phyloP scores from a whole-genome alignment of 2,329 filamentous ascomycete genomes.

The Rosellinia necatrix region DNA sequence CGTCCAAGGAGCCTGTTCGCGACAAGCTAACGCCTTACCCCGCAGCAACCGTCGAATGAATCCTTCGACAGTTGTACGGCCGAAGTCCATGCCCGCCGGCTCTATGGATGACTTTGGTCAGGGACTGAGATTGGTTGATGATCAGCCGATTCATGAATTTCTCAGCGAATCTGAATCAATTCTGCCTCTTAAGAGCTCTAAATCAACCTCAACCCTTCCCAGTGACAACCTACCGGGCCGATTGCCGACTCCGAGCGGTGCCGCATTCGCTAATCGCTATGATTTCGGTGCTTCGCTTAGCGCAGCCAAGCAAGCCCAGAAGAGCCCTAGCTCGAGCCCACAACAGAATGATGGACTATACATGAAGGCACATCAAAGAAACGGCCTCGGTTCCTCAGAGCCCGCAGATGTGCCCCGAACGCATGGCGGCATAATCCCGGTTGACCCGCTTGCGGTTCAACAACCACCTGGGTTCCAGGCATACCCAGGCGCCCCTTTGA shows the following conservation, averaged over 20 bases:
- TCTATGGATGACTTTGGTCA: slow-evolving; percentile 73
- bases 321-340: slow-evolving; percentile 59
- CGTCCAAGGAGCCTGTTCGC: slow-evolving; percentile 54
- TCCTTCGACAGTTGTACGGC: slow-evolving; percentile 49
- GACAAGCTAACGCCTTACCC: slow-evolving; percentile 61
- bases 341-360: slow-evolving; percentile 54
- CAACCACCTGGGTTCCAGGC: slow-evolving; percentile 19
- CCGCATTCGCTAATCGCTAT: slow-evolving; percentile 89
- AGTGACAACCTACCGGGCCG: slow-evolving; percentile 62
- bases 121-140: slow-evolving; percentile 57
- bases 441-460: slow-evolving; percentile 1
- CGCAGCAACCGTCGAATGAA: slow-evolving; percentile 65
- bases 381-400: slow-evolving; percentile 31
- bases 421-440: slow-evolving; percentile 6
- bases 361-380: slow-evolving; percentile 57
- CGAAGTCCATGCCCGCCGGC: slow-evolving; percentile 60
- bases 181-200: slow-evolving; percentile 72
- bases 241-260: slow-evolving; percentile 62
- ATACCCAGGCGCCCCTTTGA: slow-evolving; percentile 14
- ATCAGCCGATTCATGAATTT: slow-evolving; percentile 64
- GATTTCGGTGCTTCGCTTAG: slow-evolving; percentile 93
- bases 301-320: slow-evolving; percentile 77
- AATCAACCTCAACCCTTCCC: slow-evolving; percentile 66
- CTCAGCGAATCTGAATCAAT: slow-evolving; percentile 65
- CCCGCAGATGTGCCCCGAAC: slow-evolving; percentile 23